Conservation (phyloP, 1,139 yeast species). For the Debaryomyces fabryi region DNA sequence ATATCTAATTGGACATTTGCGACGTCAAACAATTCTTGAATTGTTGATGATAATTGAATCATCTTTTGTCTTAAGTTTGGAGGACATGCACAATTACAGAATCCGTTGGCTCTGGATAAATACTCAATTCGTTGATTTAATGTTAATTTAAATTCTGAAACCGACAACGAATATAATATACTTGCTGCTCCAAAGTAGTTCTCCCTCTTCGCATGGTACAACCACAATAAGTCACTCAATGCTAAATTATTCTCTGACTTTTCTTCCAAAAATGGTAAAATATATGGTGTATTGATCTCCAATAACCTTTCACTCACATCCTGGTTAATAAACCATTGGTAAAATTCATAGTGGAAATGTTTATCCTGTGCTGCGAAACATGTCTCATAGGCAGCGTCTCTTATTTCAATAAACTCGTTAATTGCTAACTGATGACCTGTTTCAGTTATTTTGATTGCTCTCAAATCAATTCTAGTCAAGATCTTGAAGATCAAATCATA, state of each 20-base stretch:
- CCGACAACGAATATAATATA: conserved; percentile 72
- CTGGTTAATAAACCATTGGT: conserved; percentile 87
- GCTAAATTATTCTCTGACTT: conserved; percentile 68
- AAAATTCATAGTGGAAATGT: conserved; percentile 84
- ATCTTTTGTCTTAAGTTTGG: conserved; percentile 77
- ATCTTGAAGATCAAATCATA: conserved; percentile 77
- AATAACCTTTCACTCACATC: conserved; percentile 77
- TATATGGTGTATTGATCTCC: conserved; percentile 78
- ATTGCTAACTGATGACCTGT: conserved; percentile 44
- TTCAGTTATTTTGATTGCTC: conserved; percentile 58
- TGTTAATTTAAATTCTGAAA: conserved; percentile 69
- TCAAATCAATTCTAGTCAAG: conserved; percentile 69
- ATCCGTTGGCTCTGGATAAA: conserved; percentile 89
- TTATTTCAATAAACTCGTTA: conserved; percentile 58
- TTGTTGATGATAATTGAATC: conserved; percentile 66
- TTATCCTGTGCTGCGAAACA: conserved; percentile 79
- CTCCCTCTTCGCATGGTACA: conserved; percentile 82
- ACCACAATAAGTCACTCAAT: conserved; percentile 84
- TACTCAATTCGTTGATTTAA: conserved; percentile 82
- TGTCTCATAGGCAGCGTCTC: conserved; percentile 73
- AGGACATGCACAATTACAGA: conserved; percentile 83
- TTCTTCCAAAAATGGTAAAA: conserved; percentile 75
- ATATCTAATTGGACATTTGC: conserved; percentile 89
- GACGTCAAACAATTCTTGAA: conserved; percentile 83
- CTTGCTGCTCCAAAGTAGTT: conserved; percentile 82